Percentiles rank a stretch among this genome's conserved stretches.
These are phyloP conservation scores for Rhodotorula sp. DNA, from an alignment of 1,284 basidiomycete genomes.

Conservation along the genomic window DNA sequence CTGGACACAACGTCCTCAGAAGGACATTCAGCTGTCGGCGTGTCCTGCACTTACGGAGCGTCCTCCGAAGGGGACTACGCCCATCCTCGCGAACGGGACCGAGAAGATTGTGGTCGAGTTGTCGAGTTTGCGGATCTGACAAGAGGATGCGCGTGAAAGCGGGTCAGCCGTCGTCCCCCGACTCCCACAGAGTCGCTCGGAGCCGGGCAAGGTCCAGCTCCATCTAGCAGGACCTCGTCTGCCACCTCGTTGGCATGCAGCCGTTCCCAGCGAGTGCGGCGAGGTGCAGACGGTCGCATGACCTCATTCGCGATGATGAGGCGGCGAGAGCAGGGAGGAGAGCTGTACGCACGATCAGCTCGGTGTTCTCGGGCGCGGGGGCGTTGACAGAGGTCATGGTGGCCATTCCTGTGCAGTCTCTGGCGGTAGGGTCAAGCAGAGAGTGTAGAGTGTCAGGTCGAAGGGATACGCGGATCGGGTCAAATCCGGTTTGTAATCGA, in stretches of 20 bases:
- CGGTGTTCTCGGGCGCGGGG: constrained; percentile 28
- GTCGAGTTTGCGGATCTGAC: constrained; percentile 43
- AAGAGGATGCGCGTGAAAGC: not conserved
- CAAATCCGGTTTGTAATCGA: too few relatives aligned
- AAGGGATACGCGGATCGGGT: too few relatives aligned
- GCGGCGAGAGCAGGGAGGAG: not conserved
- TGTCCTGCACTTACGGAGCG: constrained; percentile 39
- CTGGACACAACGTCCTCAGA: too few relatives aligned
- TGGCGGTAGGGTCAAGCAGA: not conserved
- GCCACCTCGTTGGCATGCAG: not conserved
- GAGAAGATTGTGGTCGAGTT: constrained; percentile 45
- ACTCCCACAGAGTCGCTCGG: not conserved
- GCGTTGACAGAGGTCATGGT: constrained; percentile 24
- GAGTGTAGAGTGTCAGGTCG: not conserved
- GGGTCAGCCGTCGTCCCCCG: not conserved
- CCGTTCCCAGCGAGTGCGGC: not conserved
- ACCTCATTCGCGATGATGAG: not conserved
- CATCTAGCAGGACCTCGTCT: not conserved
- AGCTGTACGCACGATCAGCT: constrained; percentile 31
- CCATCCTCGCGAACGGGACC: constrained; percentile 48
- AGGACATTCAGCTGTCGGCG: not conserved
- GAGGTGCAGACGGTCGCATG: not conserved
- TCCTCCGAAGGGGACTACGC: constrained; percentile 49
- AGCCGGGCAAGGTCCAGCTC: too few relatives aligned
- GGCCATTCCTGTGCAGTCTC: not conserved